Evolutionary conservation across 2,329 filamentous ascomycete species (phyloP), one percentile per base, ranked within the genome.

Genomic region (Exophiala aquamarina): DNA sequence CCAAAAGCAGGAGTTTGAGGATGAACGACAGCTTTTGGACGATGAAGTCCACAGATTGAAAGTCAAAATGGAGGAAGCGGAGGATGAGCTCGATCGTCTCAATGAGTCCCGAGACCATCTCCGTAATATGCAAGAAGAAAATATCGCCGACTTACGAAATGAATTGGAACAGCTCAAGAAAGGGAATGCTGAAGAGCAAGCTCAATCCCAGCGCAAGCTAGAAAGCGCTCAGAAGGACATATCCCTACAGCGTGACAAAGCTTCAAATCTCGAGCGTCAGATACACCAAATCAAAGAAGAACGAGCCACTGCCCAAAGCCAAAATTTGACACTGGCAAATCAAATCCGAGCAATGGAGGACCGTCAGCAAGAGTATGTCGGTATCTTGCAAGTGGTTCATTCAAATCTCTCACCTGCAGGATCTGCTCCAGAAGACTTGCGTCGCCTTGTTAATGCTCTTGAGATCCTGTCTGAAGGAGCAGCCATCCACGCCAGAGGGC

Each of bases 41-140:
- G 76, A 81, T 13, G 91, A 97, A 63, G 83, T 93, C 47, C 85
- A 83, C 58, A 78, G 80, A 11, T 78, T 91, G 47, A 91, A 86
- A 61, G 76, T 84, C 44, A 86, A 84, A 42, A 74, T 93, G 1
- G 93, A 97, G 63, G 89, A 97, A 58, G 79, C 87, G 4, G 93
- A 98, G 67, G 91, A 96, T 60, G 91, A 95, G 62, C 81, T 97
- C 41, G 91, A 96, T 59, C 80, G 89, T 50, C 81, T 92, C 44
- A 78, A 89, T 33, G 89, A 89, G 59, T 90, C 87, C 32, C 81
- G 88, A 34, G 89, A 96, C 57, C 85, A 94, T 57, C 87, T 93
- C 60, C 87, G 84, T 61, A 81, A 80, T 3, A 78, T 79, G 2
- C 77, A 84, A 35, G 85, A 92, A 53, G 81, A 86, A 37, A 83